Percentiles rank a stretch among this genome's conserved stretches.
Conservation (phyloP, 768 basidiomycete species). For the Phlegmacium glaucopus region DNA sequence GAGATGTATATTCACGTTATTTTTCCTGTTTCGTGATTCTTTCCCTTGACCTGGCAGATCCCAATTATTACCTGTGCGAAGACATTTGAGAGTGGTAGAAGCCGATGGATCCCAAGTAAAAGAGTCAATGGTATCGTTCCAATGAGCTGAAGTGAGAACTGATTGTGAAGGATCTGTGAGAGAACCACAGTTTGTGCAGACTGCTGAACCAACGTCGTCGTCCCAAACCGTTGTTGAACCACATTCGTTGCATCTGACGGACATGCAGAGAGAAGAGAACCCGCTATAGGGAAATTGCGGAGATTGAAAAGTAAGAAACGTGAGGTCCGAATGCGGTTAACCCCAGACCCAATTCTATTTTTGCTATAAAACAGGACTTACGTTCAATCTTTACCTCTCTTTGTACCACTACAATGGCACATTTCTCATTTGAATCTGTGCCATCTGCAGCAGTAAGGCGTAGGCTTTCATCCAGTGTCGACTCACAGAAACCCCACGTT, state of each 20-base stretch:
- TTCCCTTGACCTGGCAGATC: constrained; percentile 63
- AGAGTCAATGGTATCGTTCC: constrained; percentile 30
- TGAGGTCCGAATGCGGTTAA: constrained; percentile 8
- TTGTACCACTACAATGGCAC: constrained; percentile 45
- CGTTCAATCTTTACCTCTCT: constrained; percentile 18
- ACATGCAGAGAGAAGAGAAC: constrained; percentile 21
- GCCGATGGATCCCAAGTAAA: constrained; percentile 28
- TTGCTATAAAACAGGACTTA: constrained; percentile 25
- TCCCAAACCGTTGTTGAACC: constrained; percentile 49
- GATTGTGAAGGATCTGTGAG: constrained; percentile 61
- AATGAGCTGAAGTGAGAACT: constrained; percentile 44
- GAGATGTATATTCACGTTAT: constrained; percentile 43
- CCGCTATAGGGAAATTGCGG: constrained; percentile 3
- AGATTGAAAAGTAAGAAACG: constrained; percentile 1
- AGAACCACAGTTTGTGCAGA: constrained; percentile 73
- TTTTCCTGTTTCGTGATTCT: constrained; percentile 60
- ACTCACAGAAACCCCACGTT: constrained; percentile 50
- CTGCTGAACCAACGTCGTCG: constrained; percentile 53
- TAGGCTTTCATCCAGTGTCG: constrained; percentile 60
- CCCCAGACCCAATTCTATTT: constrained; percentile 13
- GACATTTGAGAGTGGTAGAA: constrained; percentile 43
- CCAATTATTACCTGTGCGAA: constrained; percentile 52
- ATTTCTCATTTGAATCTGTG: constrained; percentile 57
- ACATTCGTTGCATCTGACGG: constrained; percentile 50
- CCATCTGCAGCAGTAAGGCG: constrained; percentile 60